phyloP scores from a whole-genome alignment of 257 asterid species.

The Ilex aquifolium region DNA sequence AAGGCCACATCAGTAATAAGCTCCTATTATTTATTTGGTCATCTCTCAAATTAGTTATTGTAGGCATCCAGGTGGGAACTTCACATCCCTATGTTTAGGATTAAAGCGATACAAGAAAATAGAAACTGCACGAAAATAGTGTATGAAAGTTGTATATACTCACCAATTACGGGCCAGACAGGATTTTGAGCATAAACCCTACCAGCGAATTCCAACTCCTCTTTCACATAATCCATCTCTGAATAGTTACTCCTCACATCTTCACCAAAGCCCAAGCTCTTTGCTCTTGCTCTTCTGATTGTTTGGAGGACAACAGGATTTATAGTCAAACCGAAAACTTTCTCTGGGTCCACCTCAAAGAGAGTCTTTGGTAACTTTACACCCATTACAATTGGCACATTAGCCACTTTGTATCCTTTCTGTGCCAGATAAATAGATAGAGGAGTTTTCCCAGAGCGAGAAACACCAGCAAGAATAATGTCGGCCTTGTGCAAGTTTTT shows the following conservation, averaged over 20 bases:
- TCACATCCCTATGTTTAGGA: not conserved
- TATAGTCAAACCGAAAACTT: constrained; percentile 83
- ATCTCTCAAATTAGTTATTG: not conserved
- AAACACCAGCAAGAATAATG: constrained; percentile 76
- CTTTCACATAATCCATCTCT: constrained; percentile 60
- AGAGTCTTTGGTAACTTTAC: constrained; percentile 57
- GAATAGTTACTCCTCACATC: constrained; percentile 53
- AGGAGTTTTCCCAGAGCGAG: constrained; percentile 92
- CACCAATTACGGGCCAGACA: constrained; percentile 95
- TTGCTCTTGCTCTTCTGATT: constrained; percentile 80
- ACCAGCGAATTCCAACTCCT: constrained; percentile 68
- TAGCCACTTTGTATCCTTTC: constrained; percentile 96
- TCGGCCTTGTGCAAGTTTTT: constrained; percentile 68
- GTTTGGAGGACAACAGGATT: constrained; percentile 68
- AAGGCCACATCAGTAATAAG: constrained; percentile 6
- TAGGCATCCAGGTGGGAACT: not conserved
- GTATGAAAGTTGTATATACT: constrained; percentile 14
- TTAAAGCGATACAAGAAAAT: not conserved
- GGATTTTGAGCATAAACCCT: constrained; percentile 73
- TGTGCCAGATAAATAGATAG: constrained; percentile 82
- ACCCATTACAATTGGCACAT: constrained; percentile 82
- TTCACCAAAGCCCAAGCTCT: constrained; percentile 59
- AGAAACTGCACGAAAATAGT: not conserved
- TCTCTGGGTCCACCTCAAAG: constrained; percentile 76
- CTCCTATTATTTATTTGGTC: not conserved